Conservation (phyloP, 2,329 filamentous ascomycete species). For the Venturia oleaginea region DNA sequence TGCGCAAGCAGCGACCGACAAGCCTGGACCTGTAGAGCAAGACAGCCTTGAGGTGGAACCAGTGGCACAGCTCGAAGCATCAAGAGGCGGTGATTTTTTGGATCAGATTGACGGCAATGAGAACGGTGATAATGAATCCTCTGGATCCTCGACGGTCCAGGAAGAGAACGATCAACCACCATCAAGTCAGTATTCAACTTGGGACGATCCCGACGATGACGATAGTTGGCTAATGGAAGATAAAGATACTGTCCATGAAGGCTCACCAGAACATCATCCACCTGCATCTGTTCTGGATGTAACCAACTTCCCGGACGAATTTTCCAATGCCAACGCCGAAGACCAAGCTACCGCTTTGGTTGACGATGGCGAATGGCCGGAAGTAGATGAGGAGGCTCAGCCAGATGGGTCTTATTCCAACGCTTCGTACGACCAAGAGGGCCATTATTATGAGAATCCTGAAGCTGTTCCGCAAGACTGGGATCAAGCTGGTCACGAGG, state of each 20-base stretch:
- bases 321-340: background rate
- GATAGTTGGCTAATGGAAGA: background rate
- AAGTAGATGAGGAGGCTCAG: background rate
- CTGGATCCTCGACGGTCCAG: conserved; percentile 27
- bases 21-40: background rate
- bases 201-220: conserved; percentile 13
- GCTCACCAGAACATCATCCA: conserved; percentile 14
- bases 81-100: background rate
- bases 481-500: background rate
- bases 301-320: background rate
- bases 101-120: conserved; percentile 14
- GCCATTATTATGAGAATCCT: background rate
- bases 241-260: conserved; percentile 14
- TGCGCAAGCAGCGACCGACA: background rate
- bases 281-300: background rate
- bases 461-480: background rate
- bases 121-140: conserved; percentile 18
- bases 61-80: background rate
- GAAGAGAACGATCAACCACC: conserved; percentile 22
- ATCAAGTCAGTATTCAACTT: conserved; percentile 14
- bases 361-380: background rate
- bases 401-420: background rate
- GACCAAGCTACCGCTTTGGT: background rate
- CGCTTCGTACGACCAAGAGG: background rate
- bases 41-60: background rate